These are phyloP conservation scores for Phylloporus sp. DNA, from an alignment of 1,284 basidiomycete genomes.

Conservation along the genomic window DNA sequence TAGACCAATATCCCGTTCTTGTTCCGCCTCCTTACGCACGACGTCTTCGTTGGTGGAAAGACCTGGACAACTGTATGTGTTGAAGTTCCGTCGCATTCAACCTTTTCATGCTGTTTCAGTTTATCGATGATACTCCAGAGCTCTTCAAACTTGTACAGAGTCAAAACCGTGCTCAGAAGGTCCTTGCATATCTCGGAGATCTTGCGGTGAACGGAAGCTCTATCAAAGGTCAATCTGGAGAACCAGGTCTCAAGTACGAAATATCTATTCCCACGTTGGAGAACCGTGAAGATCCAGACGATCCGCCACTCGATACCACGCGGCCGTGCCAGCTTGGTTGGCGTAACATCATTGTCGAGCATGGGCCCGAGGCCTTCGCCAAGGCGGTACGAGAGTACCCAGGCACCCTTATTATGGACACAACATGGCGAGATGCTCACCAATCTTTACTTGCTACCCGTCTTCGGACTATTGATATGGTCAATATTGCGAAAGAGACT, in stretches of 20 bases:
- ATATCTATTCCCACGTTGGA: constrained; percentile 85
- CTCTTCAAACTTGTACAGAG: constrained; percentile 98
- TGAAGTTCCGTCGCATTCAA: neutral
- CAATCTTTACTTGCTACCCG: constrained; percentile 98
- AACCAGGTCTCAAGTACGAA: constrained; percentile 94
- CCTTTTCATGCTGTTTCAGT: constrained; percentile 54
- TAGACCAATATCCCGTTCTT: constrained; percentile 99
- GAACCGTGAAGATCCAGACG: constrained; percentile 81
- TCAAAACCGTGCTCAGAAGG: constrained; percentile 98
- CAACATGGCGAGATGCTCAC: constrained; percentile 99
- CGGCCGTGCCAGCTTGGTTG: constrained; percentile 90
- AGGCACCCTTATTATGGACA: constrained; percentile 96
- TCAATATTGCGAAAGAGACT: constrained; percentile 98
- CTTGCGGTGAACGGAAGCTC: constrained; percentile 97
- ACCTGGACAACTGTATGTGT: constrained; percentile 93
- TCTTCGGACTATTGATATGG: constrained; percentile 96
- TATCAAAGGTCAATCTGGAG: constrained; percentile 92
- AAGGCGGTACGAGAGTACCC: constrained; percentile 98
- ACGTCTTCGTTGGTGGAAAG: constrained; percentile 93
- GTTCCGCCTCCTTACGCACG: constrained; percentile 97
- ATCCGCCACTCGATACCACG: constrained; percentile 79
- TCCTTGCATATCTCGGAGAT: constrained; percentile 96
- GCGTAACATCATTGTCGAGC: constrained; percentile 98
- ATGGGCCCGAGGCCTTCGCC: constrained; percentile 98
- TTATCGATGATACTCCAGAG: constrained; percentile 99